Evolutionary conservation across 2,329 filamentous ascomycete species (phyloP), one percentile per base, ranked within the genome.

Genomic region (Cytospora mali): DNA sequence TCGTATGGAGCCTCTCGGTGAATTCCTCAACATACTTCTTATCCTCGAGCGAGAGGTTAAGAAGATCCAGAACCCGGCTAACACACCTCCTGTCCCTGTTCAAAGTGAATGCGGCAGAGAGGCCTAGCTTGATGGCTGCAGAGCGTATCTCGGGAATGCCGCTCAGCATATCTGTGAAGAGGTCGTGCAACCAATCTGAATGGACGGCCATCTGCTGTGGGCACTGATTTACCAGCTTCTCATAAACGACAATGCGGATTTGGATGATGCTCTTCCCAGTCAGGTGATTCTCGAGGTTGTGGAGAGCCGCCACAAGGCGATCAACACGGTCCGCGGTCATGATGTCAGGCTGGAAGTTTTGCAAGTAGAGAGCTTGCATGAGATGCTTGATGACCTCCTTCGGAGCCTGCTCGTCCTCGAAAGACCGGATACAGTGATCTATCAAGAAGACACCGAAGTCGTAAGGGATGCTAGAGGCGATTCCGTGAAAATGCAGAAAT

Each of bases 141-240:
- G 80, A 79, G 53, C 92, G 85, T 52, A 94, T 89, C 48, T 97
- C 92, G 69, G 88, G 89, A 55, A 93, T 79, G 33, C 79, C 86
- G 74, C 92, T 93, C 46, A 96, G 81, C 81, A 97, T 88, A 55
- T 92, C 92, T 23, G 87, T 87, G 66, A 98, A 87, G 23, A 97
- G 79, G 72, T 96, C 89, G 57, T 89, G 83, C 55, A 97, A 80
- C 94, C 95, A 99, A 64, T 91, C 83, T 3, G 84, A 80, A 61
- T 92, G 87, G 27, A 82, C 77, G 18, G 88, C 76, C 88, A 99
- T 96, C 25, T 86, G 79, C 21, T 80, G 75, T 56, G 84, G 88
- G 5, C 87, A 85, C 75, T 96, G 91, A 64, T 85, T 84, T 27
- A 97, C 75, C 2, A 99, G 80, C 59, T 87, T 88, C 66, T 87